Conservation (phyloP, 1,139 yeast genomes). For the Hyphopichia fennica region DNA sequence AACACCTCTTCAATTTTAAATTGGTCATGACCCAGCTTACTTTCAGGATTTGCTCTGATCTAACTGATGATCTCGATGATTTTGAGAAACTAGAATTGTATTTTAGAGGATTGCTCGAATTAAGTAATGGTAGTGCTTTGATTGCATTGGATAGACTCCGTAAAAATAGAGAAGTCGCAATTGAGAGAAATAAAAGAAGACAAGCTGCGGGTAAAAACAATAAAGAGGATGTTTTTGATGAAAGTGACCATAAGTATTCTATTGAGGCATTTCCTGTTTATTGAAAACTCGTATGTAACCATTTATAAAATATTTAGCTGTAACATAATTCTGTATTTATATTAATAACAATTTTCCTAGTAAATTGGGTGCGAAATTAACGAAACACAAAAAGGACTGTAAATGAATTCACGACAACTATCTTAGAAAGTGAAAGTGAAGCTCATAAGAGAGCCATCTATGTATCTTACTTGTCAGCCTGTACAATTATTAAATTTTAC, state of each 20-base stretch:
- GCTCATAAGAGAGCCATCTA: too few species aligned
- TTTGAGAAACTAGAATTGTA: slow-evolving; percentile 15
- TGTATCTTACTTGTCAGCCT: too few species aligned
- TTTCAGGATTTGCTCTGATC: slow-evolving; percentile 11
- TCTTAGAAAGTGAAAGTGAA: too few species aligned
- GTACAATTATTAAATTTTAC: too few species aligned
- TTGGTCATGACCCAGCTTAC: slow-evolving; percentile 15
- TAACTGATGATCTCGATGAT: slow-evolving; percentile 13
- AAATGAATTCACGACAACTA: too few species aligned
- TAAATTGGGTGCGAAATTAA: not conserved
- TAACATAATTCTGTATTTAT: too few species aligned
- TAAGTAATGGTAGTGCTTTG: slow-evolving; percentile 14
- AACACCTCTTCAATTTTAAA: slow-evolving; percentile 12
- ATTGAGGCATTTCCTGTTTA: slow-evolving; percentile 5
- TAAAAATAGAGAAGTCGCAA: not conserved
- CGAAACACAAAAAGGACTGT: too few species aligned
- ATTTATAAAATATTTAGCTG: too few species aligned
- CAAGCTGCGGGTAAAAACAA: slow-evolving; percentile 1
- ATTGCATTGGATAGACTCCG: slow-evolving; percentile 3
- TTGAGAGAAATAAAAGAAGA: slow-evolving; percentile 1
- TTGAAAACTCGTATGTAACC: not conserved
- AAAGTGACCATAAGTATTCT: slow-evolving; percentile 4
- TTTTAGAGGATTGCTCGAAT: slow-evolving; percentile 12
- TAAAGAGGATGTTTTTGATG: slow-evolving; percentile 2
- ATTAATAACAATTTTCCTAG: not conserved